Conservation (phyloP, 2,329 filamentous ascomycete genomes). For the Xylaria sp. region DNA sequence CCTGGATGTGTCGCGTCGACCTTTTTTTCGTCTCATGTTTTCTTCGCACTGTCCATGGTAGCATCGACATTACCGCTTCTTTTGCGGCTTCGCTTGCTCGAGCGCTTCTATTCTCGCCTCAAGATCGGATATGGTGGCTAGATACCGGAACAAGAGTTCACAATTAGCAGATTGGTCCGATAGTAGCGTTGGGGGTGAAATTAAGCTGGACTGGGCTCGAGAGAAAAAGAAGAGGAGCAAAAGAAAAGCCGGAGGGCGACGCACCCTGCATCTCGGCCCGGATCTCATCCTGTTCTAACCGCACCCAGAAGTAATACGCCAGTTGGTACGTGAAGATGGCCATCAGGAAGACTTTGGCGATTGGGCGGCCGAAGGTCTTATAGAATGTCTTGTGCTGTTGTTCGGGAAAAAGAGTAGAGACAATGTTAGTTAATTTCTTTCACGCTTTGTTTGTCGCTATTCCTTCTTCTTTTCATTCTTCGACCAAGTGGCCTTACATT, state of each 20-base stretch:
- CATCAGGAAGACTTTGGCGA: slow-evolving; percentile 78
- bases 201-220: not conserved
- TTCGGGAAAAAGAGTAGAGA: not conserved
- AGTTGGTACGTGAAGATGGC: slow-evolving; percentile 83
- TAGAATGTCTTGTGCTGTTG: slow-evolving; percentile 72
- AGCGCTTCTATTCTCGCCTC: slow-evolving; percentile 48
- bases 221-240: not conserved
- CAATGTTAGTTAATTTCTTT: slow-evolving; percentile 14
- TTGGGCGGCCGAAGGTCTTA: slow-evolving; percentile 76
- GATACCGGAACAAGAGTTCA: not conserved
- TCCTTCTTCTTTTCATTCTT: not conserved
- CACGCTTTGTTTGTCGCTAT: not conserved
- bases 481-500: slow-evolving; percentile 31
- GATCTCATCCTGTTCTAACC: slow-evolving; percentile 77
- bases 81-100: slow-evolving; percentile 40
- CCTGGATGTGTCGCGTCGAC: not conserved
- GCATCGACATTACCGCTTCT: slow-evolving; percentile 25
- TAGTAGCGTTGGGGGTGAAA: not conserved
- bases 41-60: not conserved
- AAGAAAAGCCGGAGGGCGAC: slow-evolving; percentile 43
- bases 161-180: slow-evolving; percentile 9
- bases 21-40: not conserved
- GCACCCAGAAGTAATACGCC: slow-evolving; percentile 79
- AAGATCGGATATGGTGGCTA: slow-evolving; percentile 47
- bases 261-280: slow-evolving; percentile 68